phyloP scores from a whole-genome alignment of 495 filamentous ascomycete genomes.

The Aspergillus sclerotiicarbonarius region DNA sequence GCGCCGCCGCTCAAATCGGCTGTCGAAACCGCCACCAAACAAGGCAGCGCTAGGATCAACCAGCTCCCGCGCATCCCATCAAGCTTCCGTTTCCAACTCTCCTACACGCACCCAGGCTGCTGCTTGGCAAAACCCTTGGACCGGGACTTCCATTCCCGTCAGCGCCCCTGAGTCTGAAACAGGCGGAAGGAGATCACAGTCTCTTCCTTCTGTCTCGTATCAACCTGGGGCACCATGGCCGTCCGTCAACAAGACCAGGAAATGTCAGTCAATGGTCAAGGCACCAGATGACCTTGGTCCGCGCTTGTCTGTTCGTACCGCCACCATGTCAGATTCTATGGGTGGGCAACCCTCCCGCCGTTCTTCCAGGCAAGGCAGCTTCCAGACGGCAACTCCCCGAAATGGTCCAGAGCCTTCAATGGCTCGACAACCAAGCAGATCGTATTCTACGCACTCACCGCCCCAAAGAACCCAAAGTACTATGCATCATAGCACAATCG shows the following conservation, averaged over 20 bases:
- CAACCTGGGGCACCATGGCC: slow-evolving; percentile 13
- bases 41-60: slow-evolving; percentile 16
- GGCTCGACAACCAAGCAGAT: slow-evolving; percentile 25
- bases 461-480: slow-evolving; percentile 26
- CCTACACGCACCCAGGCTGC: slow-evolving; percentile 9
- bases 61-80: slow-evolving; percentile 14
- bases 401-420: slow-evolving; percentile 16
- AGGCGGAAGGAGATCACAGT: slow-evolving; percentile 14
- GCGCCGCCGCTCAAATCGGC: slow-evolving; percentile 35
- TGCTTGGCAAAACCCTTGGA: slow-evolving; percentile 21
- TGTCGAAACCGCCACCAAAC: slow-evolving; percentile 45
- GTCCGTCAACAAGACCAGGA: background rate
- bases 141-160: slow-evolving; percentile 13
- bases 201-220: slow-evolving; percentile 15
- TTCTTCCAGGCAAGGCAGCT: slow-evolving; percentile 20
- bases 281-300: slow-evolving; percentile 5
- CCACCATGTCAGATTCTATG: slow-evolving; percentile 5
- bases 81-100: slow-evolving; percentile 7
- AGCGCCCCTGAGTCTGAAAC: slow-evolving; percentile 5
- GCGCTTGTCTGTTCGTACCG: slow-evolving; percentile 2
- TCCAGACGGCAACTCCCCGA: slow-evolving; percentile 25
- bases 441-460: slow-evolving; percentile 33
- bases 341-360: slow-evolving; percentile 17
- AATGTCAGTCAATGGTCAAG: slow-evolving; percentile 4
- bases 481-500: slow-evolving; percentile 25